These are phyloP conservation scores for Boletus insuetus DNA, from an alignment of 768 basidiomycete species.

Conservation along the genomic window DNA sequence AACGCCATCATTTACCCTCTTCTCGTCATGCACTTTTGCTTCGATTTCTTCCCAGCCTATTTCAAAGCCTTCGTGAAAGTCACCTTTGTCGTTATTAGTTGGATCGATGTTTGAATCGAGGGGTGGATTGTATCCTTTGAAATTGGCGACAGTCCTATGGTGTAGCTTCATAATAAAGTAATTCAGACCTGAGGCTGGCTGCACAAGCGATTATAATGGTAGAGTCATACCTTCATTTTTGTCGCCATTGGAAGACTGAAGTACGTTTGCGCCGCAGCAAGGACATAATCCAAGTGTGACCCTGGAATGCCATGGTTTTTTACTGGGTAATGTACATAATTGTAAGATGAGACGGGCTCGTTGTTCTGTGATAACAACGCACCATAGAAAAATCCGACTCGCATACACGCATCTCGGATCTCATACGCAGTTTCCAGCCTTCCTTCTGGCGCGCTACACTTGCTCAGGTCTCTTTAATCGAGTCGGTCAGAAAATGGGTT, in stretches of 20 bases:
- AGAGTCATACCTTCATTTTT: slow-evolving; percentile 59
- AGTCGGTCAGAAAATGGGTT: not conserved
- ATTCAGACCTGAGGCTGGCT: not conserved
- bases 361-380: slow-evolving; percentile 7
- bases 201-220: not conserved
- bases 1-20: slow-evolving; percentile 42
- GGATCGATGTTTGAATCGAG: slow-evolving; percentile 75
- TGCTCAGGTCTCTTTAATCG: slow-evolving; percentile 19
- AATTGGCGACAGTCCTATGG: slow-evolving; percentile 62
- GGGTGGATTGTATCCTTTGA: slow-evolving; percentile 73
- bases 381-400: slow-evolving; percentile 88
- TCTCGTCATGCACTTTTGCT: slow-evolving; percentile 22
- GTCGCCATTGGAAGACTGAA: slow-evolving; percentile 60
- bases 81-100: slow-evolving; percentile 60
- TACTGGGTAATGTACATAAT: slow-evolving; percentile 47
- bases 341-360: not conserved
- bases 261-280: slow-evolving; percentile 55
- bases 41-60: slow-evolving; percentile 67
- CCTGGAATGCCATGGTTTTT: slow-evolving; percentile 74
- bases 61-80: slow-evolving; percentile 90
- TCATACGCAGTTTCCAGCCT: slow-evolving; percentile 49
- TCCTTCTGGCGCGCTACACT: slow-evolving; percentile 22
- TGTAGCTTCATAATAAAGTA: slow-evolving; percentile 48
- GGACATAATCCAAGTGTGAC: slow-evolving; percentile 40
- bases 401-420: slow-evolving; percentile 73